Conservation (phyloP, 495 filamentous ascomycete species). For the Bacidia gigantensis region DNA sequence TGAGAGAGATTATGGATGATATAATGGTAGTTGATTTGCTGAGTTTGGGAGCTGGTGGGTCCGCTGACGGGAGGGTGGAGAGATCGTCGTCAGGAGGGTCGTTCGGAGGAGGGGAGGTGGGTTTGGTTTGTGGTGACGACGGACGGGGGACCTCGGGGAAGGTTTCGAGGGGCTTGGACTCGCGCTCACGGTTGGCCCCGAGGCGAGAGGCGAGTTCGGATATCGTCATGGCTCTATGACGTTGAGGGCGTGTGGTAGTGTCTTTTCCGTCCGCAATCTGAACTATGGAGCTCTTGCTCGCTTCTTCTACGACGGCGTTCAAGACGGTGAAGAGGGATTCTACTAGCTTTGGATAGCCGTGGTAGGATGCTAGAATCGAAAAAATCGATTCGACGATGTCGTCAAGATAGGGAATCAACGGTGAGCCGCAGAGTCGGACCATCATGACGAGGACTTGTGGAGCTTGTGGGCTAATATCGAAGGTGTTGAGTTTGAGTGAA, state of each 20-base stretch:
- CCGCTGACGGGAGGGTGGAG: conserved; percentile 8
- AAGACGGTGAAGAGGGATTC: conserved; percentile 76
- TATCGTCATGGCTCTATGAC: conserved; percentile 27
- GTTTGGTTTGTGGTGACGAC: not conserved
- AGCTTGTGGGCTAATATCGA: conserved; percentile 81
- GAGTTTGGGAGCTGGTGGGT: conserved; percentile 37
- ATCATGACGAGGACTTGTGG: conserved; percentile 91
- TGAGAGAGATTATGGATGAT: conserved; percentile 51
- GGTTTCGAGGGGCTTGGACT: not conserved
- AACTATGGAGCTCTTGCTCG: conserved; percentile 45
- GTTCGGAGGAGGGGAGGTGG: conserved; percentile 1
- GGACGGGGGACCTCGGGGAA: not conserved
- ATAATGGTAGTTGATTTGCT: conserved; percentile 44
- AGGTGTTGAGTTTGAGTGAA: conserved; percentile 73
- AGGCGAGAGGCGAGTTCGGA: conserved; percentile 23
- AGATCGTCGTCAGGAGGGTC: conserved; percentile 7
- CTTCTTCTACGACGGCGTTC: conserved; percentile 67
- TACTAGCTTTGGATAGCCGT: conserved; percentile 80
- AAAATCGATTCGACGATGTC: conserved; percentile 85
- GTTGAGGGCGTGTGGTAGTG: conserved; percentile 27
- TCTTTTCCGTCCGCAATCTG: conserved; percentile 30
- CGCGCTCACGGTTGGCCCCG: not conserved
- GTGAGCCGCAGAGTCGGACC: conserved; percentile 71
- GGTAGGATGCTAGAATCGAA: conserved; percentile 77
- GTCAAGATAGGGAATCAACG: conserved; percentile 75